Base-by-base conservation (phyloP, 352 stramenopile genomes). In the Globisporangium cederbergense region DNA sequence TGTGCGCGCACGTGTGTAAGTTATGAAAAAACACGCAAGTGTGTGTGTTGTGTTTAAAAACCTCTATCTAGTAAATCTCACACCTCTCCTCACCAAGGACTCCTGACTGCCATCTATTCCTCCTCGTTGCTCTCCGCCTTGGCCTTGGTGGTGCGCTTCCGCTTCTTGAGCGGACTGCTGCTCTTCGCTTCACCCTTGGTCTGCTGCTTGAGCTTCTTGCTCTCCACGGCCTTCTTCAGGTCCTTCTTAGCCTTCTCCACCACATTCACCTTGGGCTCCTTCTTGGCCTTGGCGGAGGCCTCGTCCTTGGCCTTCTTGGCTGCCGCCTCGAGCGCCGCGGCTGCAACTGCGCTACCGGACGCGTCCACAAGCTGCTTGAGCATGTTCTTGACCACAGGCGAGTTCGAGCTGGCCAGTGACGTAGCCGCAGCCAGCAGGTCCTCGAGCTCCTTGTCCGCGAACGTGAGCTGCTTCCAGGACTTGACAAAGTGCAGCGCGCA, bases 311-410 rank as follows among this genome's bases (percentile, higher is more conserved):
- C 51, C 49, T 55, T 50, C 46, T 56, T 68, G 20, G 25, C 40
- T 20, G 60, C 43, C 25, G 65, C 58, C 38, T 62, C 58, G 28
- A 58, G 38, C 1, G 56, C 68, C 14, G 54, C 51, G 6, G 54
- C 60, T 38, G 65, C 65, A 4, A 49, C 40, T 1, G 54, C 25
- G 9, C 51, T 16, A 13, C 58, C 40, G 25, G 76, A 69, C n/a
- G 71, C 74, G 40, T 71, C 69, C 18, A 75, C 71, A 20, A 91
- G 71, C 64, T 91, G 80, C 71, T 83, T 86, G 10, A 84, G 73
- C 78, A 96, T 89, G 42, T 73, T 73, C 65, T 90, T 88, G 20
- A 94, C 65, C 16, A 92, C 84, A 0, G 83, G 83, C 55, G 81
- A 93, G 49, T 73, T 81, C 1, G 76, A 77, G 42, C 14, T 42